Percentiles rank a stretch among this genome's conserved stretches.
Conservation (phyloP, 2,329 filamentous ascomycete genomes). For the Ophiostoma quercus region DNA sequence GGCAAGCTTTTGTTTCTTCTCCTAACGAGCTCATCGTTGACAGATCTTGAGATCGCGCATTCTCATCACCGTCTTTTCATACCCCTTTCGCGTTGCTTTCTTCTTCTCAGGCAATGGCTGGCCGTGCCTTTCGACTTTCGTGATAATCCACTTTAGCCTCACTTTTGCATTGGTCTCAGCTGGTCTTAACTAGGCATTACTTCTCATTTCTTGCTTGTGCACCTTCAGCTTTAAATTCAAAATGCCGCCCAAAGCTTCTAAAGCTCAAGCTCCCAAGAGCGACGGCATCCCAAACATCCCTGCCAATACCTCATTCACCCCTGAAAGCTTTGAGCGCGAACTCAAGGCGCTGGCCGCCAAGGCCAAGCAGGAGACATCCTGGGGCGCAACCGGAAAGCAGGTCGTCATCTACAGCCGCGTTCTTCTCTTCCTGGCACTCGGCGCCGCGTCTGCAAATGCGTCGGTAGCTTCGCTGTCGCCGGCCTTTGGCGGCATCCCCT, state of each 20-base stretch:
- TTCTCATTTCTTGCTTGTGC: background rate
- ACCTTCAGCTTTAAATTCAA: background rate
- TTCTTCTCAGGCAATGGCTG: conserved; percentile 20
- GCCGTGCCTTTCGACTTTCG: conserved; percentile 19
- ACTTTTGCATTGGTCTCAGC: background rate
- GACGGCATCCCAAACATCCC: conserved; percentile 27
- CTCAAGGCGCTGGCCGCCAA: conserved; percentile 48
- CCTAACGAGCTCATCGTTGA: background rate
- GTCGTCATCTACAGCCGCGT: conserved; percentile 40
- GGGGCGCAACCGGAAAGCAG: conserved; percentile 37
- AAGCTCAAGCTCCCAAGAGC: background rate
- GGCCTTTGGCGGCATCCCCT: conserved; percentile 79
- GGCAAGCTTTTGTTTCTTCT: background rate
- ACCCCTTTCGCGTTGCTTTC: background rate
- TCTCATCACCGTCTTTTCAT: background rate
- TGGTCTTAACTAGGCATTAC: conserved; percentile 4
- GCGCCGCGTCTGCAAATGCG: conserved; percentile 61
- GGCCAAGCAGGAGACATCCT: conserved; percentile 36
- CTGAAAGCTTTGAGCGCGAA: conserved; percentile 51
- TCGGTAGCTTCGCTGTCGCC: conserved; percentile 76
- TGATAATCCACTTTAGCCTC: conserved; percentile 16
- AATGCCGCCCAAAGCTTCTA: background rate
- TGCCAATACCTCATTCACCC: conserved; percentile 40
- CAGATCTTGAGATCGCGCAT: background rate
- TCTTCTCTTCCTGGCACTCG: conserved; percentile 47